Base-by-base conservation (phyloP, 441 rosid genomes). In the Biscutella laevigata region DNA sequence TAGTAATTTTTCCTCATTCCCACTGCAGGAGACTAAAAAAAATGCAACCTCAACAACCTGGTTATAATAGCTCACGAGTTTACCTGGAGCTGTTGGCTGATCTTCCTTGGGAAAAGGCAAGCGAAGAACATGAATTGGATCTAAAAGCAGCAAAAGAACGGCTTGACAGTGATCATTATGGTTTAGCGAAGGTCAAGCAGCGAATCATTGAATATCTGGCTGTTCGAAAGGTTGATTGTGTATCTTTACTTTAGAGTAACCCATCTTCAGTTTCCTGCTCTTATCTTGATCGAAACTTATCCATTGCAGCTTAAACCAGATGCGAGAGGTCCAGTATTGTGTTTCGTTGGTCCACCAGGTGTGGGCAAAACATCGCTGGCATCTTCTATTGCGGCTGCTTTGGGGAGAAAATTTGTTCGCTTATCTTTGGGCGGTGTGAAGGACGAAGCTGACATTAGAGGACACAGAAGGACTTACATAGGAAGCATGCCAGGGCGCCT, bases 401-500 rank as follows among this genome's bases (percentile, higher is more conserved):
- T 92, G 74, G 97, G 97, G 34, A 81, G 96, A 76, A 86, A 86
- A 71, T 94, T 89, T 73, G 53, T 86, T 24, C 96, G 96, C 38
- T 82, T 94, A 65, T 89, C 99, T 59, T 86, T 94, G 53, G 99
- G 99, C 66, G 97, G 99, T 69, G 95, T 94, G 51, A 89, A 86
- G 79, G 99, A 94, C 66, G 99, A 94, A 79, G 97, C 96, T 59
- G 99, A 94, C 70, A 89, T 94, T 53, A 83, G 97, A 77, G 99
- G 99, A 56, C 99, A 94, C 56, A 74, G 97, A 74, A 84, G 99
- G 71, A 94, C 99, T 7, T 94, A 94, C 70, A 86, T 89, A 61
- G 97, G 97, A 56, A 94, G 99, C 79, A 89, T 94, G 99, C 97
- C 99, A 25, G 99, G 97, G 62, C 96, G 96, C 68, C 96, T 94